A percentile compares a stretch with the other conserved stretches of the same genome.
Evolutionary conservation across 805 yeast genomes (phyloP).

Genomic region (Cyberlindnera americana): DNA sequence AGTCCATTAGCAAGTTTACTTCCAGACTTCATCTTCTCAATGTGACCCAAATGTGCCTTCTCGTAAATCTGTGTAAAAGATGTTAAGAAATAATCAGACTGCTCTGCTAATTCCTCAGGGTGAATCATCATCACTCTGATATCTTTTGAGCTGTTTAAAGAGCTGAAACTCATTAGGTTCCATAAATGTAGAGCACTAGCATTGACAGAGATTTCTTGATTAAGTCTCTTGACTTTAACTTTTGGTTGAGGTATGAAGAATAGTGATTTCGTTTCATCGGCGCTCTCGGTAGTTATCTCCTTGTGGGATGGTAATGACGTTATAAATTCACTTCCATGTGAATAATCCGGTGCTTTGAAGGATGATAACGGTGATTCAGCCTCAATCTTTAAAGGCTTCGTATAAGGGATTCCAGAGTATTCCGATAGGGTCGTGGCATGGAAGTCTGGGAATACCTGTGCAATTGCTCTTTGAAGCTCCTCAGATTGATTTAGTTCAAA

Average conservation of each 20-base stretch:
- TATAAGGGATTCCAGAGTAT: constrained; percentile 15
- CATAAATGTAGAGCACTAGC: constrained; percentile 49
- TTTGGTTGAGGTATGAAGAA: constrained; percentile 36
- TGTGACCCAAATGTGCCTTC: constrained; percentile 46
- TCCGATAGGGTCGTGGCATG: constrained; percentile 21
- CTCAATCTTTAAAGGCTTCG: constrained; percentile 5
- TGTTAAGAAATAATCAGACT: constrained; percentile 36
- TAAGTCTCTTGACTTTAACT: constrained; percentile 33
- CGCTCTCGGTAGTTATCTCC: background rate
- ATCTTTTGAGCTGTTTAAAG: constrained; percentile 46
- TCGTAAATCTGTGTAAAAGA: constrained; percentile 41
- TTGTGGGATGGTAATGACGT: constrained; percentile 5
- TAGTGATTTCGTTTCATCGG: constrained; percentile 15
- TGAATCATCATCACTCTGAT: constrained; percentile 49
- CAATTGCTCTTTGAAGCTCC: constrained; percentile 24
- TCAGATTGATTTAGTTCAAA: constrained; percentile 15
- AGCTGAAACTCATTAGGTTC: constrained; percentile 56
- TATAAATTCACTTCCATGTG: constrained; percentile 6
- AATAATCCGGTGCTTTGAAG: constrained; percentile 16
- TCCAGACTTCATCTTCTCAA: constrained; percentile 30
- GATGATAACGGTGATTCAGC: constrained; percentile 22
- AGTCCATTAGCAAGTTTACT: constrained; percentile 13
- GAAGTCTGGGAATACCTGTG: constrained; percentile 28
- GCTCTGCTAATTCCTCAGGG: constrained; percentile 28
- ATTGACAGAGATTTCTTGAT: constrained; percentile 42